Conservation (phyloP, 306 rosid species). For the Castanospermum australe region DNA sequence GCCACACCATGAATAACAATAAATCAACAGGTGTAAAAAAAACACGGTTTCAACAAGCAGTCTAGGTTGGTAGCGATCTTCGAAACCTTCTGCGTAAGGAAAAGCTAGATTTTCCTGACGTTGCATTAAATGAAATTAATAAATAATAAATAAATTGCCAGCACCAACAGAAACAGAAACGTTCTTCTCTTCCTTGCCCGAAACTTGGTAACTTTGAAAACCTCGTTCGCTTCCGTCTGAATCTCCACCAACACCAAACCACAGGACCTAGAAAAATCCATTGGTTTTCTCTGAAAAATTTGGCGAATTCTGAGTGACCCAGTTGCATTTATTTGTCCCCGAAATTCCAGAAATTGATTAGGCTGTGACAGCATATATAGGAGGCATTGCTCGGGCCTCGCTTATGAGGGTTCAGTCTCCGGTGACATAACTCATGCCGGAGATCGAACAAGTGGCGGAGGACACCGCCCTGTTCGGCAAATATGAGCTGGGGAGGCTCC, state of each 20-base stretch:
- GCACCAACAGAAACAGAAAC: not conserved
- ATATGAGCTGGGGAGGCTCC: conserved; percentile 63
- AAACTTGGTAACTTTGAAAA: not conserved
- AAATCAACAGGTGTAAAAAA: too few species aligned
- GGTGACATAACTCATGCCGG: conserved; percentile 3
- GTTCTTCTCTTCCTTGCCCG: not conserved
- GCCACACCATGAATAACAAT: too few species aligned
- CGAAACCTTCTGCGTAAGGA: not conserved
- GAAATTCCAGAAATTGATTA: not conserved
- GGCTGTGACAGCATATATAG: too few species aligned
- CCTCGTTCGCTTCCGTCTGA: not conserved
- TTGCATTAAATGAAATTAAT: too few species aligned
- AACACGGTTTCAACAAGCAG: not conserved
- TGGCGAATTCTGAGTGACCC: not conserved
- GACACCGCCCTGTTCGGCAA: conserved; percentile 46
- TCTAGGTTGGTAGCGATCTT: not conserved
- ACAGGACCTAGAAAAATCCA: not conserved
- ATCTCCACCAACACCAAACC: too few species aligned
- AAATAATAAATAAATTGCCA: not conserved
- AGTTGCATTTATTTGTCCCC: not conserved
- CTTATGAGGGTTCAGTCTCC: conserved; percentile 33
- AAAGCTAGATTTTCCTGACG: too few species aligned
- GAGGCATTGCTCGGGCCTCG: not conserved
- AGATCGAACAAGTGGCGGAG: conserved; percentile 5
- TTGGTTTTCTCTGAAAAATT: too few species aligned